Evolutionary conservation across 352 stramenopile genomes (phyloP), one percentile per base, ranked within the genome.

Genomic region (Phytophthora boehmeriae): DNA sequence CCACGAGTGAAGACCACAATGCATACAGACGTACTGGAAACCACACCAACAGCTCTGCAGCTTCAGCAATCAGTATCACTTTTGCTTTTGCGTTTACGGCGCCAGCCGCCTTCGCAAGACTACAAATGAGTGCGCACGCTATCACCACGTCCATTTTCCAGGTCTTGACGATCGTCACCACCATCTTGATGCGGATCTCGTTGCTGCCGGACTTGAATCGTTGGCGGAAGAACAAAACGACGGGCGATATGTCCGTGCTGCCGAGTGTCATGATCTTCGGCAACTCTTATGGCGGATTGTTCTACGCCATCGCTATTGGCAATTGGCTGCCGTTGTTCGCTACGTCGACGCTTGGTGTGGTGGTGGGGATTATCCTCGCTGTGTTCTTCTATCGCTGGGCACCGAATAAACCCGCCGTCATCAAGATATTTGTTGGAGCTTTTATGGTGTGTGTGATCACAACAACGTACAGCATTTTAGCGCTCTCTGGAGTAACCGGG

Each of bases 401-500:
- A 1, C 34, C 28, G 5, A 36, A 67, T 32, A 45, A 36, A 9
- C 44, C 25, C 22, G 47, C 54, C 8, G 56, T 71, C 1, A 16
- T 64, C 1, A 28, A 25, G 30, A 62, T 65, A 23, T 66, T 59
- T 20, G 11, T 35, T n/a, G 22, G 43, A 17, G 41, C 28, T 6
- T 55, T 23, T 2, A 1, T 51, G 2, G 44, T 71, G 0, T 55
- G 69, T 16, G 6, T 62, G 1, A 34, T 68, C 1, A 49, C 73
- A 25, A 74, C 66, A 0, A n/a, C 69, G 25, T 80, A 80, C 60
- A 58, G 30, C 1, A 17, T 78, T 4, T 50, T 80, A 13, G 71
- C 54, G 8, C 44, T 72, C 11, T 53, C 38, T 16, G 71, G 68
- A 6, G 27, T 68, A 5, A 68, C 59, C 0, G 47, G 59, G 0